Base-by-base conservation (phyloP, 306 rosid species). In the Sechiopsis laciniata region DNA sequence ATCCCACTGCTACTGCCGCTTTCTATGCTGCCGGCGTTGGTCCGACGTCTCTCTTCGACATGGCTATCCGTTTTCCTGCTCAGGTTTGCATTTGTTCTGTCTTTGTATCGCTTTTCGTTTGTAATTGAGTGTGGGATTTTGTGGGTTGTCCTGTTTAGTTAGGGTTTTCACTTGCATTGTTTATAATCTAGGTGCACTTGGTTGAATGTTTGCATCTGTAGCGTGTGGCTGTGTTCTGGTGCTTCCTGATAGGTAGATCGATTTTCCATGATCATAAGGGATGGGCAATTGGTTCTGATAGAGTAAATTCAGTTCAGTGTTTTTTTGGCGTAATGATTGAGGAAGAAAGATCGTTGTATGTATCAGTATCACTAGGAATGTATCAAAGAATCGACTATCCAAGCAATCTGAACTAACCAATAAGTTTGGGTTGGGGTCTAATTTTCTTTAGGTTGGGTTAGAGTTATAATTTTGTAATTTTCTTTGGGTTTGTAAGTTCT, bases 31-130 rank as follows among this genome's bases (percentile, higher is more conserved):
- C 86, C 55, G 96, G 97, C 24, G 77, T 82, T 8, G 94, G 92
- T 46, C 72, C 92, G 5, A 88, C 90, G 50, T 83, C 91, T 7
- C 96, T 92, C 66, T 20, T 92, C 81, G 82, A 95, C 52, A 84
- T 92, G 96, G 97, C 92, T 57, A 81, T 92, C 11, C 94, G 96
- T 19, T 89, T 92, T 68, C 97, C 97, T 60, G 97, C 96, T 22
- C 97, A 92, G 97, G 96, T 91, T 20, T 1, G 10, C 24, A 6
- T 21, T 19, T 24, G 10, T 8, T 8, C 16, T 61, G n/a, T 60
- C 50, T 58, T 4, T 59, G 5, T 29, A 45, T 45, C 26, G 32
- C 40, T 72, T 16, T 61, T 4, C 7, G 45, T 42, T 19, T 57
- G 42, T 52, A 37, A 20, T 8, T 24, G n/a, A 53, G 26, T 54